Evolutionary conservation across 2,329 filamentous ascomycete genomes (phyloP).

Genomic region (Epichloe sp.): DNA sequence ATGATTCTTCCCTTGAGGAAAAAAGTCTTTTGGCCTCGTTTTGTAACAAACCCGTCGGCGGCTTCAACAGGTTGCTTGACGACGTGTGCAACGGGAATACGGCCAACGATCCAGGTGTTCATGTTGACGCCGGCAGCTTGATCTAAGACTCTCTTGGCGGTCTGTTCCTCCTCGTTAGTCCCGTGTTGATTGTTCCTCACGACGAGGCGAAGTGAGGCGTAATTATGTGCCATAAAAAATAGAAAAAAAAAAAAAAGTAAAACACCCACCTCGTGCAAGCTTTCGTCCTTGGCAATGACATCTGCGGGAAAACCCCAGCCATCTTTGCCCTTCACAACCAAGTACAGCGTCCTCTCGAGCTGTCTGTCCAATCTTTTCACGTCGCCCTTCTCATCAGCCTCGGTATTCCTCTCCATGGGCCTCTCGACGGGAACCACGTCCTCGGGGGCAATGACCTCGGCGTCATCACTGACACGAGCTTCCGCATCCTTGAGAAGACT

Average conservation of each 20-base stretch:
- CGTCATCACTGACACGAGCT: conserved; percentile 43
- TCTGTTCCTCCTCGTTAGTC: conserved; percentile 35
- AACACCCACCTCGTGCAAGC: conserved; percentile 64
- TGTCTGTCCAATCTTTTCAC: conserved; percentile 64
- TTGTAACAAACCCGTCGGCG: conserved; percentile 27
- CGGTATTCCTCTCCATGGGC: conserved; percentile 57
- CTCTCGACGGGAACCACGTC: conserved; percentile 56
- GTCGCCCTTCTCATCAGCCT: conserved; percentile 68
- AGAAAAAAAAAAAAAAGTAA: background rate
- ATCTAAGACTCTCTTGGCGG: conserved; percentile 65
- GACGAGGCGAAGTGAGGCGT: no score
- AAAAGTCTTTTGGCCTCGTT: conserved; percentile 69
- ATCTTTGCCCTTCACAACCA: conserved; percentile 63
- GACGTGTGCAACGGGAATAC: conserved; percentile 74
- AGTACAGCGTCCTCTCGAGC: conserved; percentile 72
- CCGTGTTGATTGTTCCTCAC: background rate
- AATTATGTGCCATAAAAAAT: background rate
- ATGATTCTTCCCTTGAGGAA: conserved; percentile 95
- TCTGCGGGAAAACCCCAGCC: conserved; percentile 79
- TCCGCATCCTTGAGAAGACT: conserved; percentile 65
- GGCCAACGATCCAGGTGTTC: conserved; percentile 97
- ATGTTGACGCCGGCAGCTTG: conserved; percentile 80
- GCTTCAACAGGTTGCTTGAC: conserved; percentile 39
- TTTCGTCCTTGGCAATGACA: conserved; percentile 55
- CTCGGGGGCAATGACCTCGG: conserved; percentile 42